Evolutionary conservation across 164 flowering plant species (phyloP).

Genomic region (Dillenia suffruticosa): DNA sequence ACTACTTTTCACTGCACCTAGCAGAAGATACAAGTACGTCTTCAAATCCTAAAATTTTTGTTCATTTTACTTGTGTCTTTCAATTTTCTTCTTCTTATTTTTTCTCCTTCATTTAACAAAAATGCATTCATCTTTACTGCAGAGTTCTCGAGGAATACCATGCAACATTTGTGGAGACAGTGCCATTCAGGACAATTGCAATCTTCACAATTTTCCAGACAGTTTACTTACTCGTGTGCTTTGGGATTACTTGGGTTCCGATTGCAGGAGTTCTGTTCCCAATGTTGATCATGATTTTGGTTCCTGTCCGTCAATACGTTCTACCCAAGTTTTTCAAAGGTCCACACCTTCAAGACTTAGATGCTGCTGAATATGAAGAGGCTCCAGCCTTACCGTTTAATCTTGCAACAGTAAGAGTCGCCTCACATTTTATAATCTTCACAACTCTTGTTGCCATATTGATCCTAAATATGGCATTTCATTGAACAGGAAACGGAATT

Average conservation of each 20-base stretch:
- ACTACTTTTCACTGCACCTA: constrained; percentile 91
- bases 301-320: constrained; percentile 89
- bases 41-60: constrained; percentile 2
- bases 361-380: constrained; percentile 97
- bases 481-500: constrained; percentile 49
- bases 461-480: constrained; percentile 1
- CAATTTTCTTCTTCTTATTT: constrained; percentile 1
- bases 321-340: constrained; percentile 95
- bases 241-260: constrained; percentile 96
- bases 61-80: background rate
- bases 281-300: constrained; percentile 92
- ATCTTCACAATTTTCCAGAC: constrained; percentile 85
- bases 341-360: constrained; percentile 90
- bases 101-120: background rate
- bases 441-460: background rate
- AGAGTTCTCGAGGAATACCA: constrained; percentile 96
- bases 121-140: constrained; percentile 13
- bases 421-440: background rate
- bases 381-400: constrained; percentile 82
- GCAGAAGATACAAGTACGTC: constrained; percentile 89
- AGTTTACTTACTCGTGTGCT: constrained; percentile 66
- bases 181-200: constrained; percentile 88
- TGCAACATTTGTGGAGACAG: constrained; percentile 96
- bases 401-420: constrained; percentile 47
- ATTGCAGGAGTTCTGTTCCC: constrained; percentile 96